Percentiles rank a stretch among this genome's conserved stretches.
Conservation (phyloP, 2,329 filamentous ascomycete genomes). For the Endoconidiophora laricicola region DNA sequence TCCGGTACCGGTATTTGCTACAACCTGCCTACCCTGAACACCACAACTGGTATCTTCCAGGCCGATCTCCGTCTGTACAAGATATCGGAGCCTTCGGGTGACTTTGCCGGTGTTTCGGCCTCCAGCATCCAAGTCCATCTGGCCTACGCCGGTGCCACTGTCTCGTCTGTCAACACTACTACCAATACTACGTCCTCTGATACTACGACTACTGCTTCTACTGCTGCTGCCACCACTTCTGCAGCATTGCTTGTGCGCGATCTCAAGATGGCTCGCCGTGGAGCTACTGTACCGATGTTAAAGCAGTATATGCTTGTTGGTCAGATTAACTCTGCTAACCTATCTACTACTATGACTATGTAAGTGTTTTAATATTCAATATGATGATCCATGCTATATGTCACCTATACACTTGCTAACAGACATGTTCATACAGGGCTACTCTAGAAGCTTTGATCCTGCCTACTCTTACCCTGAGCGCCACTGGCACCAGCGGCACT, state of each 20-base stretch:
- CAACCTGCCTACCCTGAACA: constrained; percentile 58
- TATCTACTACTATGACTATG: constrained; percentile 41
- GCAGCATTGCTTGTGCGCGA: neutral
- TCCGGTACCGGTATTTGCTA: constrained; percentile 70
- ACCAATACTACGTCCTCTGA: constrained; percentile 16
- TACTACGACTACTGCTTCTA: neutral
- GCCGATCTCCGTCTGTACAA: constrained; percentile 63
- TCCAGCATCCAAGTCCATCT: constrained; percentile 38
- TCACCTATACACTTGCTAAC: constrained; percentile 3
- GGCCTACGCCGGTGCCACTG: constrained; percentile 36
- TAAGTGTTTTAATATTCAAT: constrained; percentile 25
- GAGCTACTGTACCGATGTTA: constrained; percentile 23
- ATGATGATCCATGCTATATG: neutral
- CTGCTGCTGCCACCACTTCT: neutral
- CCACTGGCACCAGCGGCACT: constrained; percentile 31
- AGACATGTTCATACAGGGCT: constrained; percentile 24
- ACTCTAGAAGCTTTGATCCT: constrained; percentile 47
- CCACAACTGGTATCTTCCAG: constrained; percentile 51
- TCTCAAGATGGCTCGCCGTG: constrained; percentile 14
- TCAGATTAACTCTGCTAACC: constrained; percentile 41
- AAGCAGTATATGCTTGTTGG: constrained; percentile 54
- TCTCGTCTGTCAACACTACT: constrained; percentile 25
- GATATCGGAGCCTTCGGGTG: constrained; percentile 40
- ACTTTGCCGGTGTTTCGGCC: constrained; percentile 34
- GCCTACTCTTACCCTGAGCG: constrained; percentile 50